Percentiles rank a stretch among this genome's conserved stretches.
Evolutionary conservation across 768 basidiomycete species (phyloP).

Genomic region (Trametes cinnabarina): DNA sequence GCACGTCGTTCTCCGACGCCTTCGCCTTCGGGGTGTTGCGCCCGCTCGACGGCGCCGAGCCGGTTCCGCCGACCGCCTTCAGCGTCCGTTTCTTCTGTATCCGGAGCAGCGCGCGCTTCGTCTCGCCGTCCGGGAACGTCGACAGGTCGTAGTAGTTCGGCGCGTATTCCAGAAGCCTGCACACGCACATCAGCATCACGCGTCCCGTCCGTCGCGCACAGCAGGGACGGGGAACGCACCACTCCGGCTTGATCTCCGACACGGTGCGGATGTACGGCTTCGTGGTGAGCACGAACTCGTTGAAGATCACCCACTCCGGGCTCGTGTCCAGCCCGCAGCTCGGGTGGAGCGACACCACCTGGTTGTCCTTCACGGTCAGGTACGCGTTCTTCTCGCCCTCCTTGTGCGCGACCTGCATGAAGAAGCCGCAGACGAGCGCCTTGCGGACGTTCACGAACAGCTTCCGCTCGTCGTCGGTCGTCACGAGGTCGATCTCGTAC

Average conservation of each 20-base stretch:
- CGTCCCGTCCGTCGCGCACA: background rate
- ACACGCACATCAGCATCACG: background rate
- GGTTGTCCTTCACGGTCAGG: slow-evolving; percentile 88
- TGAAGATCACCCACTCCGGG: slow-evolving; percentile 91
- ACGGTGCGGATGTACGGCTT: slow-evolving; percentile 88
- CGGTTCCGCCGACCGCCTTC: slow-evolving; percentile 11
- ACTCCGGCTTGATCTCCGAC: slow-evolving; percentile 82
- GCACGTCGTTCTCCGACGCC: no score
- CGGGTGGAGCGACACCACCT: slow-evolving; percentile 72
- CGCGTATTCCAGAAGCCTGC: slow-evolving; percentile 58
- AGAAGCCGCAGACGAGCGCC: slow-evolving; percentile 89
- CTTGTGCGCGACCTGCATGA: slow-evolving; percentile 97
- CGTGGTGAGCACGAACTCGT: slow-evolving; percentile 93
- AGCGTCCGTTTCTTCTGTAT: slow-evolving; percentile 21
- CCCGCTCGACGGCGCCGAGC: slow-evolving; percentile 5
- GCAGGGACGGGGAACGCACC: slow-evolving; percentile 46
- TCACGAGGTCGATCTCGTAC: slow-evolving; percentile 75
- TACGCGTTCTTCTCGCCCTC: slow-evolving; percentile 82
- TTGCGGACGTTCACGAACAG: slow-evolving; percentile 74
- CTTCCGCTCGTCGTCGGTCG: slow-evolving; percentile 50
- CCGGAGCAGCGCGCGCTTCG: slow-evolving; percentile 24
- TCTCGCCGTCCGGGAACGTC: slow-evolving; percentile 24
- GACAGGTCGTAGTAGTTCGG: slow-evolving; percentile 18
- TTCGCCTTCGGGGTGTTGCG: background rate
- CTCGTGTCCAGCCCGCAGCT: slow-evolving; percentile 83